Base-by-base conservation (phyloP, 2,329 filamentous ascomycete genomes). In the Diaporthe longicolla region DNA sequence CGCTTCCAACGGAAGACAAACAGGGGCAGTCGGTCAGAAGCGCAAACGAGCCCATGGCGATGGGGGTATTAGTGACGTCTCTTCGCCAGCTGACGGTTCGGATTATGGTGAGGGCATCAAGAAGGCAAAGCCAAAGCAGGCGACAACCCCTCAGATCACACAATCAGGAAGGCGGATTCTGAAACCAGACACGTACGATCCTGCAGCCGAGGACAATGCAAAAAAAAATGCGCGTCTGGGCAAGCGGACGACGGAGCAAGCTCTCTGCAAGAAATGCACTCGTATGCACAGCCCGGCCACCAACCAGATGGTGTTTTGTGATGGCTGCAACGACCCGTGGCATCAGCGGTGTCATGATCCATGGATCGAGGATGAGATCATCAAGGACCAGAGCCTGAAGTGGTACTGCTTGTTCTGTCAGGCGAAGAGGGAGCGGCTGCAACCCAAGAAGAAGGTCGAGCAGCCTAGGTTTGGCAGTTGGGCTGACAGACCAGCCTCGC, bases 251-350 rank as follows among this genome's bases (percentile, higher is more conserved):
- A 88, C 79, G 75, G 89, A 91, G 79, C 86, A 90, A 75, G 87
- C 88, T 19, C 87, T 93, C 43, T 97, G 94, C 84, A 92, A 91
- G 78, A 88, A 90, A 76, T 97, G 94, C 83, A 89, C 91, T 70
- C 87, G 94, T 77, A 91, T 93, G 13, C 89, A 93, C 77, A 94
- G 93, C 79, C 92, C 93, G 4, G 82, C 86, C n/a, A 90, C 86
- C 77, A 97, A 97, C 83, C 90, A 92, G 83, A 95, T 97, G 80
- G 94, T 97, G 3, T 95, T 95, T 82, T 97, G 94, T 84, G 93
- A 96, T 82, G 91, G 91, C 21, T 97, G 94, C 84, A 94, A 94
- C 80, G 87, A 88, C 40, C 90, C 92, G 55, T 97, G 94, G 89
- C 94, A 97, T 82, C 93, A 95, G 81, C 90, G 91, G 78, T 97